Evolutionary conservation across 768 basidiomycete species (phyloP).

Genomic region (Xanthoconium stramineum): DNA sequence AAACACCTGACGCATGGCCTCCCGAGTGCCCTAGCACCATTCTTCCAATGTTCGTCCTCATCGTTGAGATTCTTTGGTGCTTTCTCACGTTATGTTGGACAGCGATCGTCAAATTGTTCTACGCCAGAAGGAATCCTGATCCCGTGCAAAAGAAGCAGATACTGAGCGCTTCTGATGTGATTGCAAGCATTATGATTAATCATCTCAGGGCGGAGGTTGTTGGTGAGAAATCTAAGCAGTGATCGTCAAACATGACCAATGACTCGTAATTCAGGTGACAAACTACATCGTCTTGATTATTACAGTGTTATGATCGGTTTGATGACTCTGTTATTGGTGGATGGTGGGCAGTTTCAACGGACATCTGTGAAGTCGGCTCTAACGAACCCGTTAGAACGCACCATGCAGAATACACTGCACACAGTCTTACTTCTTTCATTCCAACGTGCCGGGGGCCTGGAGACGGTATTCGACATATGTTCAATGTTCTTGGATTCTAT

Average conservation of each 20-base stretch:
- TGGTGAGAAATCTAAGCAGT: conserved; percentile 41
- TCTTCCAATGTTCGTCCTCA: conserved; percentile 72
- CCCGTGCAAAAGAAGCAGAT: conserved; percentile 75
- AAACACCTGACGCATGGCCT: conserved; percentile 79
- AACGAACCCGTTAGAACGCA: conserved; percentile 55
- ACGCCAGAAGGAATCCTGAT: conserved; percentile 76
- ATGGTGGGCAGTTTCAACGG: conserved; percentile 39
- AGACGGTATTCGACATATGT: conserved; percentile 60
- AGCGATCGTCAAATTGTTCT: conserved; percentile 88
- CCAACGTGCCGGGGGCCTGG: conserved; percentile 66
- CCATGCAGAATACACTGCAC: conserved; percentile 69
- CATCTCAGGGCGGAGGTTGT: conserved; percentile 56
- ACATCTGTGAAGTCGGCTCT: not conserved
- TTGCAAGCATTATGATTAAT: conserved; percentile 71
- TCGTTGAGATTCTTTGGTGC: not conserved
- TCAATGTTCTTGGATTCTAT: conserved; percentile 54
- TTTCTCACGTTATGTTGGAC: conserved; percentile 10
- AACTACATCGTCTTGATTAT: conserved; percentile 45
- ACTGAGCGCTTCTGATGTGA: conserved; percentile 56
- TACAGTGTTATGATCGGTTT: conserved; percentile 54
- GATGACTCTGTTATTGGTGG: conserved; percentile 50
- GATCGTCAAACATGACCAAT: conserved; percentile 13
- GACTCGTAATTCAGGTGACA: conserved; percentile 33
- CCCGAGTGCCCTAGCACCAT: conserved; percentile 70
- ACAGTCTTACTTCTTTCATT: conserved; percentile 80